Conservation (phyloP, 2,329 filamentous ascomycete genomes). For the Botryotinia calthae region DNA sequence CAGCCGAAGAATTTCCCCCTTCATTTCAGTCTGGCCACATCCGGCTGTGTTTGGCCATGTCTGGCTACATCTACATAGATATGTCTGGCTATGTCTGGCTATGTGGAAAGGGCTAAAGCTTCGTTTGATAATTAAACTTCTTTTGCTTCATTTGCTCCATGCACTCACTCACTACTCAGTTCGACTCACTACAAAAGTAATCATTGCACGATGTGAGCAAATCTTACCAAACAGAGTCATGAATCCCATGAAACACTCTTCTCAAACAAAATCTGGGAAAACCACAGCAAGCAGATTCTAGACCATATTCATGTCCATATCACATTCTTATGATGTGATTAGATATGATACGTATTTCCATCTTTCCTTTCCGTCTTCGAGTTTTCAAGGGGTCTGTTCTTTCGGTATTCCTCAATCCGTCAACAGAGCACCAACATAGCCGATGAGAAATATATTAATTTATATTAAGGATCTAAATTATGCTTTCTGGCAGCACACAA, state of each 20-base stretch:
- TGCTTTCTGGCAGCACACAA: not conserved
- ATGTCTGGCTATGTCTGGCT: not conserved
- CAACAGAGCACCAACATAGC: conserved; percentile 4
- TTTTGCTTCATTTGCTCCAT: not conserved
- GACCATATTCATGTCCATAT: not conserved
- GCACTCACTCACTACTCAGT: not conserved
- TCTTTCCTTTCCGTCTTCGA: not conserved
- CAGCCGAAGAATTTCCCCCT: not conserved
- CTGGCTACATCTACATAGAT: too few relatives aligned
- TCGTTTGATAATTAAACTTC: not conserved
- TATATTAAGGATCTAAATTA: conserved; percentile 3
- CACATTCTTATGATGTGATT: not conserved
- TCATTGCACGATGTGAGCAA: not conserved
- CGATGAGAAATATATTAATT: conserved; percentile 9
- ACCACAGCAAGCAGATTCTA: not conserved
- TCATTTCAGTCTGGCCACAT: not conserved
- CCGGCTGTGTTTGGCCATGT: not conserved
- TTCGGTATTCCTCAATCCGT: conserved; percentile 5
- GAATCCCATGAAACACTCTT: not conserved
- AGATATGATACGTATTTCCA: not conserved
- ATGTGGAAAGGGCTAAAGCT: not conserved
- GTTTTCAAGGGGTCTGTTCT: not conserved
- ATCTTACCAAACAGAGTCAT: not conserved
- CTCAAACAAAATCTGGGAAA: not conserved
- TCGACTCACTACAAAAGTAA: not conserved